These are phyloP conservation scores for Nicotiana knightiana DNA, from an alignment of 257 asterid genomes.

Conservation along the genomic window DNA sequence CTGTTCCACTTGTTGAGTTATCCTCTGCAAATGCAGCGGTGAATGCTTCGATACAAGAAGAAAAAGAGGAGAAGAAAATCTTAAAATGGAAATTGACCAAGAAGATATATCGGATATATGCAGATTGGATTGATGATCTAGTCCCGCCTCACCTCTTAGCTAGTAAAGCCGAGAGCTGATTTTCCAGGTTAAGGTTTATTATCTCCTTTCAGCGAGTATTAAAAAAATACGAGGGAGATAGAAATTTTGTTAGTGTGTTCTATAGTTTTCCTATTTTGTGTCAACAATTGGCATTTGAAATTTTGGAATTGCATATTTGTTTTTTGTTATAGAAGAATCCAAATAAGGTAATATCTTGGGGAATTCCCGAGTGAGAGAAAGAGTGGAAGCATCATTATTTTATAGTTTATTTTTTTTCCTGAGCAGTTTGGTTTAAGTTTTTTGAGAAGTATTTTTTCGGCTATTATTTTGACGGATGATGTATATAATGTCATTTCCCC, in stretches of 20 bases:
- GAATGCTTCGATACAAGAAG: constrained; percentile 20
- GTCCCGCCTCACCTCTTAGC: constrained; percentile 40
- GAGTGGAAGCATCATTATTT: background rate
- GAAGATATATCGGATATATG: constrained; percentile 60
- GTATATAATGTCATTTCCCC: no score
- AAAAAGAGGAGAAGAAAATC: constrained; percentile 25
- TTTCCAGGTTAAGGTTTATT: background rate
- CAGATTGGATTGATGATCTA: constrained; percentile 62
- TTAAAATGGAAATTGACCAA: constrained; percentile 50
- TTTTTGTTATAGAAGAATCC: background rate
- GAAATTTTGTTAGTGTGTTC: background rate
- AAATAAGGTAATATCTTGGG: background rate
- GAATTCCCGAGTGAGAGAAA: background rate
- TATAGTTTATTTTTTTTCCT: background rate
- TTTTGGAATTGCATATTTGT: background rate
- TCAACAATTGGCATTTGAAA: background rate
- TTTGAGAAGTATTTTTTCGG: background rate
- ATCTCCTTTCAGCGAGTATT: background rate
- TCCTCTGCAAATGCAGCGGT: constrained; percentile 16
- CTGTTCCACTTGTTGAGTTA: constrained; percentile 7
- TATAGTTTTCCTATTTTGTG: background rate
- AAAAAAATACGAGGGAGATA: background rate
- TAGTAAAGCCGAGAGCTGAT: constrained; percentile 17
- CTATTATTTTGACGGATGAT: no score
- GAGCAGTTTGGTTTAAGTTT: background rate